These are phyloP conservation scores for Neurospora sublineolata DNA, from an alignment of 495 filamentous ascomycete species.

Conservation along the genomic window DNA sequence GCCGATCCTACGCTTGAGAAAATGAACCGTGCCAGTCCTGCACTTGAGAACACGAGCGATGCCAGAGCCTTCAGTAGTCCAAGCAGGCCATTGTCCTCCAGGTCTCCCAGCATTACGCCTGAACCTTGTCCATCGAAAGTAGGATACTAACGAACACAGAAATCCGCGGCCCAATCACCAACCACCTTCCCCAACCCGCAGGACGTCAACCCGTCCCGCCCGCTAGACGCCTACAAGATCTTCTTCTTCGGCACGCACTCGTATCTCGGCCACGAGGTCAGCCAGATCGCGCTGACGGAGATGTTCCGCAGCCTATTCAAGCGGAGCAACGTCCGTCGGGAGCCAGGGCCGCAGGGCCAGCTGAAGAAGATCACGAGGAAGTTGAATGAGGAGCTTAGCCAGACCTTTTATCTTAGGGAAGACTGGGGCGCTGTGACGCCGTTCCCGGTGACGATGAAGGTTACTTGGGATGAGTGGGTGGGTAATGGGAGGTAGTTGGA, in stretches of 20 bases:
- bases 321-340: constrained; percentile 53
- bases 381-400: constrained; percentile 48
- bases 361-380: constrained; percentile 57
- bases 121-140: too few species aligned
- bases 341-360: constrained; percentile 54
- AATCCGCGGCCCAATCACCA: constrained; percentile 51
- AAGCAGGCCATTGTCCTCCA: too few species aligned
- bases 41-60: too few species aligned
- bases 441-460: constrained; percentile 61
- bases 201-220: constrained; percentile 53
- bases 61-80: too few species aligned
- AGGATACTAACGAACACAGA: too few species aligned
- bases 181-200: constrained; percentile 55
- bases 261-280: constrained; percentile 50
- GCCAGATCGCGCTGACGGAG: constrained; percentile 50
- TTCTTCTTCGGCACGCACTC: constrained; percentile 52
- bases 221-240: constrained; percentile 56
- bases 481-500: background rate
- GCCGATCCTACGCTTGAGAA: too few species aligned
- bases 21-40: too few species aligned
- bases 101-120: too few species aligned
- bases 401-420: constrained; percentile 59
- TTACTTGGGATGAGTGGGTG: constrained; percentile 37
- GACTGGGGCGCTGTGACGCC: constrained; percentile 61
- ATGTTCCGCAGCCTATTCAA: constrained; percentile 60